phyloP scores from a whole-genome alignment of 345 rosid genomes.

The Mallotus nudiflorus region DNA sequence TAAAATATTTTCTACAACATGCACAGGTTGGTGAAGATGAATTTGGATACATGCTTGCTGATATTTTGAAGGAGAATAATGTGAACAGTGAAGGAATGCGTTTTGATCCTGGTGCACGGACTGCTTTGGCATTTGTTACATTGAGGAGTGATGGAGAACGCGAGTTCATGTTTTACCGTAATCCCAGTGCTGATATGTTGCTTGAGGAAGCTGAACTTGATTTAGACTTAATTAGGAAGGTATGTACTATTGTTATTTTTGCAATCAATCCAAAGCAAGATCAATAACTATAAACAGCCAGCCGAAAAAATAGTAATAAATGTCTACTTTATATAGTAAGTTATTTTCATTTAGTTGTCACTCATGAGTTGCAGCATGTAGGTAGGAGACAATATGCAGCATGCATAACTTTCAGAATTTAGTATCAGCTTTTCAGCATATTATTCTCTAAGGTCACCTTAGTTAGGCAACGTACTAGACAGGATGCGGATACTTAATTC shows the following conservation, averaged over 20 bases:
- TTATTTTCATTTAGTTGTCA: background rate
- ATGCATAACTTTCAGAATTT: background rate
- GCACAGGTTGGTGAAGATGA: conserved; percentile 95
- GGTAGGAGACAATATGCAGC: background rate
- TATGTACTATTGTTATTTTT: conserved; percentile 19
- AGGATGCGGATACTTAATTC: too few species aligned
- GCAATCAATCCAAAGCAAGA: conserved; percentile 11
- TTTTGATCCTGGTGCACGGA: conserved; percentile 88
- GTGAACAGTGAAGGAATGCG: conserved; percentile 81
- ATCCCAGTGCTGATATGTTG: conserved; percentile 98
- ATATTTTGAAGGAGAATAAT: conserved; percentile 78
- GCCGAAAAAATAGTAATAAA: background rate
- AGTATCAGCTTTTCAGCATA: background rate
- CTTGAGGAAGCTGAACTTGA: conserved; percentile 83
- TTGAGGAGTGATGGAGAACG: conserved; percentile 87
- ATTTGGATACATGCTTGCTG: conserved; percentile 94
- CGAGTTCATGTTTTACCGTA: conserved; percentile 96
- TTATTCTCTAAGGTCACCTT: background rate
- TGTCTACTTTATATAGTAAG: background rate
- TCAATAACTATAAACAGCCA: background rate
- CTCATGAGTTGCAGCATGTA: background rate
- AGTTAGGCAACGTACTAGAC: background rate
- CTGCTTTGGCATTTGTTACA: conserved; percentile 95
- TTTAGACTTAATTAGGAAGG: conserved; percentile 78
- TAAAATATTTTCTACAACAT: conserved; percentile 18